Percentiles rank a stretch among this genome's conserved stretches.
Evolutionary conservation across 169 alveolate species (phyloP).

Genomic region (Plasmodium blacklocki): DNA sequence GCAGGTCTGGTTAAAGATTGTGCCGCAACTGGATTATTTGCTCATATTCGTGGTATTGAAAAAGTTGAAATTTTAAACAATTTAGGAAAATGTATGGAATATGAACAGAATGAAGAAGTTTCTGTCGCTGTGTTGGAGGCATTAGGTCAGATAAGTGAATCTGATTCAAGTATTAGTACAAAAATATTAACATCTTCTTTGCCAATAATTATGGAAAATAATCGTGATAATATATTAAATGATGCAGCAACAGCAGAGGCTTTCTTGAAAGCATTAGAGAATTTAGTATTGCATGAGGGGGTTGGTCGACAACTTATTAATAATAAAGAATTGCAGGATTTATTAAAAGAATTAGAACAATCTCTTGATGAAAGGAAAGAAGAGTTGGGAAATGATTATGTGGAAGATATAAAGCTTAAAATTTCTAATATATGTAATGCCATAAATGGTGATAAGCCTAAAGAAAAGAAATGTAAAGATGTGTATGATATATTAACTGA

Average conservation of each 20-base stretch:
- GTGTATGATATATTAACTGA: conserved; percentile 80
- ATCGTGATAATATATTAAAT: conserved; percentile 50
- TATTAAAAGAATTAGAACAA: conserved; percentile 75
- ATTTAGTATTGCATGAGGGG: conserved; percentile 79
- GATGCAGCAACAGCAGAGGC: conserved; percentile 75
- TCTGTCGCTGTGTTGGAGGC: conserved; percentile 64
- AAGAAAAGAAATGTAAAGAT: conserved; percentile 82
- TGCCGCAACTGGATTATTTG: conserved; percentile 74
- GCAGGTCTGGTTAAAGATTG: conserved; percentile 47
- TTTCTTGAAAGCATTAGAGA: conserved; percentile 74
- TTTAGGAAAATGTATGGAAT: conserved; percentile 80
- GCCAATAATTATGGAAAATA: conserved; percentile 77
- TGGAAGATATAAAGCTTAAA: conserved; percentile 57
- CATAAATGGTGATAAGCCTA: conserved; percentile 83
- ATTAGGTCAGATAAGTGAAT: conserved; percentile 64
- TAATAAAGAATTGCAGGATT: conserved; percentile 71
- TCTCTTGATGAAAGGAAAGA: conserved; percentile 33
- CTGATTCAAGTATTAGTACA: conserved; percentile 75
- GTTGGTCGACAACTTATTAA: conserved; percentile 81
- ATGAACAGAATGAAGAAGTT: conserved; percentile 73
- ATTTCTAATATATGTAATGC: conserved; percentile 76
- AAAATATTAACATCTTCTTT: conserved; percentile 76
- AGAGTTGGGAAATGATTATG: conserved; percentile 76
- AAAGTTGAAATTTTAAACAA: conserved; percentile 79
- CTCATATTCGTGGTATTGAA: conserved; percentile 62